Evolutionary conservation across 179 eudicot species (phyloP).

Genomic region (Spergularia azorica): DNA sequence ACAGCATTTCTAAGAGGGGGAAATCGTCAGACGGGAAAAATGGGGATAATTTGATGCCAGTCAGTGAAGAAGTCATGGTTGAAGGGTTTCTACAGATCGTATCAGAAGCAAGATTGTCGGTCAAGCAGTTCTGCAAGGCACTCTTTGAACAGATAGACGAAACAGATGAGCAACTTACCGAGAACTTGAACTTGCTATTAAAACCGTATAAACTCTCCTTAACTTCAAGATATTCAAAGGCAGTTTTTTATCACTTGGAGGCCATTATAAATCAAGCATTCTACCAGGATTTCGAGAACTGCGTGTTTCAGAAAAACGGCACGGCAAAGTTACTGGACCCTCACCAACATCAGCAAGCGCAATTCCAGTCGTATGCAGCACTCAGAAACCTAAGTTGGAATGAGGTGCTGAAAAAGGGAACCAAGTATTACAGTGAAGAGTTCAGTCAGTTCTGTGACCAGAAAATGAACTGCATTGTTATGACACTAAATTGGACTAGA

Average conservation of each 20-base stretch:
- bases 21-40: conserved; percentile 33
- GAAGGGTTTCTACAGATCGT: conserved; percentile 92
- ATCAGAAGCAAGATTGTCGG: conserved; percentile 85
- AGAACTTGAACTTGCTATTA: conserved; percentile 64
- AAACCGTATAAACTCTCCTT: conserved; percentile 70
- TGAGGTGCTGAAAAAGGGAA: conserved; percentile 82
- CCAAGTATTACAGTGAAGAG: conserved; percentile 88
- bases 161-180: conserved; percentile 50
- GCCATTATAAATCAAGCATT: conserved; percentile 78
- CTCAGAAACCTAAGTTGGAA: conserved; percentile 91
- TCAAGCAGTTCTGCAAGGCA: conserved; percentile 76
- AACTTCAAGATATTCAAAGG: conserved; percentile 63
- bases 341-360: conserved; percentile 60
- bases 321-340: conserved; percentile 71
- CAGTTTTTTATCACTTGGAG: conserved; percentile 75
- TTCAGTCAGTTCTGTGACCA: conserved; percentile 89
- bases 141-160: conserved; percentile 61
- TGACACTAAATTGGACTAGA: conserved; percentile 65
- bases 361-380: conserved; percentile 64
- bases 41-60: conserved; percentile 57
- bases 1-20: conserved; percentile 35
- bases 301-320: conserved; percentile 72
- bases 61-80: conserved; percentile 77
- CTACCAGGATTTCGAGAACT: conserved; percentile 87
- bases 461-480: conserved; percentile 77